Percentiles rank a stretch among this genome's conserved stretches.
These are phyloP conservation scores for Blastocystis sp. DNA, from an alignment of 352 stramenopile genomes.

Conservation along the genomic window DNA sequence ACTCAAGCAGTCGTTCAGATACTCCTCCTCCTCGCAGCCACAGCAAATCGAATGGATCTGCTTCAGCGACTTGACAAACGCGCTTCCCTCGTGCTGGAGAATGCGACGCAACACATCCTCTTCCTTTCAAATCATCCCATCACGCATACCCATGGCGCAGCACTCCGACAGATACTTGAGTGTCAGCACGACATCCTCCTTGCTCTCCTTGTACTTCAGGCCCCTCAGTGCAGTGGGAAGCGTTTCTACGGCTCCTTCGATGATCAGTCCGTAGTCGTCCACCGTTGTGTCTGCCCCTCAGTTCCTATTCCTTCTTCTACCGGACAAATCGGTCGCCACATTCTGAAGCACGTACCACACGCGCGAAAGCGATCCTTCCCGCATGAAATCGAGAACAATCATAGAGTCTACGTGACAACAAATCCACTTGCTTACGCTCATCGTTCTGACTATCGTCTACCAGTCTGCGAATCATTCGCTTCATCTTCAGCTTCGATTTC, in stretches of 20 bases:
- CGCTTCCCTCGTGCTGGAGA: neutral
- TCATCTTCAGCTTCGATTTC: slow-evolving; percentile 9
- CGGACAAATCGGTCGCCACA: slow-evolving; percentile 13
- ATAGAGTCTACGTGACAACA: neutral
- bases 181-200: neutral
- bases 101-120: neutral
- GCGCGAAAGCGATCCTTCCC: neutral
- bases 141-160: neutral
- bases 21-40: neutral
- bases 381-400: slow-evolving; percentile 43
- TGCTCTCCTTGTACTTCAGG: neutral
- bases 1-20: neutral
- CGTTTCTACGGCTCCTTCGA: neutral
- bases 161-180: slow-evolving; percentile 39
- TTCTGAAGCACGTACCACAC: slow-evolving; percentile 45
- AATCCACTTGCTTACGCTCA: neutral
- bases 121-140: neutral
- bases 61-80: neutral
- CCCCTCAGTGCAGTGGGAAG: neutral
- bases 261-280: slow-evolving; percentile 24
- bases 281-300: neutral
- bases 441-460: neutral
- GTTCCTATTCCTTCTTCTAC: neutral
- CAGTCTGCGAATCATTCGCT: slow-evolving; percentile 33
- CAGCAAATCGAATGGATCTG: neutral